phyloP scores from a whole-genome alignment of 1,284 basidiomycete genomes.

The Moesziomyces antarcticus region DNA sequence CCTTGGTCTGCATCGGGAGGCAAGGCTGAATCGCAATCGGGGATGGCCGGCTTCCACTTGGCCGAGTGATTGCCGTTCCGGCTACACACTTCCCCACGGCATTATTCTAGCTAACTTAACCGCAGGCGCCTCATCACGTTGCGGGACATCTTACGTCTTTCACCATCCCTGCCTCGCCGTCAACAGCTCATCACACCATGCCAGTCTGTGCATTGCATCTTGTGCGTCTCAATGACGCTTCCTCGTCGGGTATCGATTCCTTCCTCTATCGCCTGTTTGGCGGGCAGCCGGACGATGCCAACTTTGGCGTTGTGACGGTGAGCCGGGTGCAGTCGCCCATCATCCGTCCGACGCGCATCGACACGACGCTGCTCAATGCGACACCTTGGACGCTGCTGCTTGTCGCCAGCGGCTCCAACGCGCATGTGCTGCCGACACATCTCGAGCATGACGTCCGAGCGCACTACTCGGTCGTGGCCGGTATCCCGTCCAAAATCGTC shows the following conservation, averaged over 20 bases:
- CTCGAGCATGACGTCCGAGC: conserved; percentile 2
- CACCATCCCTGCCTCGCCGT: no score
- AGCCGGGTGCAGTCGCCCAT: conserved; percentile 31
- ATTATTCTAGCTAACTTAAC: no score
- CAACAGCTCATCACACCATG: conserved; percentile 8
- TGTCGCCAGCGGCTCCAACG: conserved; percentile 7
- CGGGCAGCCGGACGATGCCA: background rate
- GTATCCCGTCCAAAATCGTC: conserved; percentile 42
- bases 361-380: conserved; percentile 27
- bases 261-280: conserved; percentile 17
- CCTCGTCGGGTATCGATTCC: conserved; percentile 9
- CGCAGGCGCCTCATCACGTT: no score
- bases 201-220: conserved; percentile 38
- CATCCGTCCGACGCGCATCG: conserved; percentile 33
- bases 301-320: conserved; percentile 24
- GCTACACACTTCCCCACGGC: no score
- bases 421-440: conserved; percentile 1
- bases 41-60: no score
- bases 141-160: no score
- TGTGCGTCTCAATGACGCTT: conserved; percentile 21
- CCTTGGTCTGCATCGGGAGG: no score
- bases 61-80: no score
- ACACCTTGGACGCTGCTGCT: conserved; percentile 44
- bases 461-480: conserved; percentile 26
- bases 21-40: no score